These are phyloP conservation scores for Spizellomyces punctatus DNA, from an alignment of 192 early-diverging fungal genomes.

Conservation along the genomic window DNA sequence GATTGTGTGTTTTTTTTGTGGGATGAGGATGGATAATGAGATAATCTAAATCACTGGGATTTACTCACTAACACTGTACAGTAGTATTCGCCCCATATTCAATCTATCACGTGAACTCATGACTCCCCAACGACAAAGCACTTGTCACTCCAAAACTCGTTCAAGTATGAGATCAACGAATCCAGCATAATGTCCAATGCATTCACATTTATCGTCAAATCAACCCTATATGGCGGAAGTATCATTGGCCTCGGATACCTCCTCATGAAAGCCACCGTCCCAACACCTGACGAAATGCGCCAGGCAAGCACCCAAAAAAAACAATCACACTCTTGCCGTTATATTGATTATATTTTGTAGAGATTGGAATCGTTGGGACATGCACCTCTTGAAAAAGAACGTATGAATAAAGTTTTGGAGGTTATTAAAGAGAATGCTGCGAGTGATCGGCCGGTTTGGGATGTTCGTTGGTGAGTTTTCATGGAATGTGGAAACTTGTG, in stretches of 20 bases:
- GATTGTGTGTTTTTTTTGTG: too few relatives aligned
- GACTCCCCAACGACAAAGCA: too few relatives aligned
- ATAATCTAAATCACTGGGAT: too few relatives aligned
- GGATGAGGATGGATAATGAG: too few relatives aligned
- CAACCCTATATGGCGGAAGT: constrained; percentile 8
- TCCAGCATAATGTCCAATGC: too few relatives aligned
- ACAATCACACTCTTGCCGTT: too few relatives aligned
- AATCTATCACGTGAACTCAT: too few relatives aligned
- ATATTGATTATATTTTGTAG: not conserved
- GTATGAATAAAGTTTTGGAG: not conserved
- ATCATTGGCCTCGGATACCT: constrained; percentile 21
- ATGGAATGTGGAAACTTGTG: too few relatives aligned
- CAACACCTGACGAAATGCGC: constrained; percentile 16
- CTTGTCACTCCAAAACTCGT: too few relatives aligned
- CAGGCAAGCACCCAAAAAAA: not conserved
- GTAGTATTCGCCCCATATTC: too few relatives aligned
- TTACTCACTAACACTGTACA: too few relatives aligned
- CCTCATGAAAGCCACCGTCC: constrained; percentile 13
- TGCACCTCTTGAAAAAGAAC: not conserved
- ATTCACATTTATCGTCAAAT: constrained; percentile 18
- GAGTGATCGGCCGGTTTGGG: constrained; percentile 22
- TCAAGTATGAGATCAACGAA: too few relatives aligned
- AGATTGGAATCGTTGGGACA: constrained; percentile 9
- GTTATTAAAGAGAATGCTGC: constrained; percentile 14
- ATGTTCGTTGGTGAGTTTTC: constrained; percentile 10